Base-by-base conservation (phyloP, 129 eudicot species). In the sunflower (Helianthus annuus) region DNA sequence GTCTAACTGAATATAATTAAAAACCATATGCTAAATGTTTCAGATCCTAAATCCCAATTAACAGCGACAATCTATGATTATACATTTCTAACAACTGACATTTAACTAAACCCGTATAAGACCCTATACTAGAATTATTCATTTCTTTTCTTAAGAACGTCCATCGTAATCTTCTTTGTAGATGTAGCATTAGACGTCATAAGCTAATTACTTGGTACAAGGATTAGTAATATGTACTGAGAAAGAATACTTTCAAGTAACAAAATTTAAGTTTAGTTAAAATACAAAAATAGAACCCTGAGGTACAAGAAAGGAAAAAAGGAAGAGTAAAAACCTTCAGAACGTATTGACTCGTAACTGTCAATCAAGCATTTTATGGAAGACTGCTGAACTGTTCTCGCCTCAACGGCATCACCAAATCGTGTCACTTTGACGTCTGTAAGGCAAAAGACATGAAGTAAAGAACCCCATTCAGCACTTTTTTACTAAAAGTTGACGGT, bases 391-490 rank as follows among this genome's bases (percentile, higher is more conserved):
- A 91, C 74, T 13, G 91, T 85, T 78, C 85, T 88, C 10, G 91
- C 97, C 83, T 88, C 97, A 64, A 88, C 77, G 7, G 78, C 49
- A 65, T 83, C 91, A 65, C 93, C 88, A 63, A 73, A 86, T 78
- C 67, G 73, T 48, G 86, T 75, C 76, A 91, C 69, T 76, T 79
- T 88, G 75, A 91, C 86, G 86, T 91, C 97, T 91, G 60, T 22
- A 76, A 62, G 58, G 58, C 75, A 80, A 13, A 83, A 55, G 7
- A 49, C 29, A 66, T 15, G 59, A 48, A 55, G 5, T 45, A 4
- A 3, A 24, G 64, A 52, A 54, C 40, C 17, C 38, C 40, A 16
- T 61, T 57, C 12, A 75, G 45, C 49, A 63, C 15, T 7, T 8
- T 53, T 38, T 19, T 19, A 19, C 22, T 19, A 19, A 19, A 19